Base-by-base conservation (phyloP, 345 rosid species). In the Pistacia integerrima region DNA sequence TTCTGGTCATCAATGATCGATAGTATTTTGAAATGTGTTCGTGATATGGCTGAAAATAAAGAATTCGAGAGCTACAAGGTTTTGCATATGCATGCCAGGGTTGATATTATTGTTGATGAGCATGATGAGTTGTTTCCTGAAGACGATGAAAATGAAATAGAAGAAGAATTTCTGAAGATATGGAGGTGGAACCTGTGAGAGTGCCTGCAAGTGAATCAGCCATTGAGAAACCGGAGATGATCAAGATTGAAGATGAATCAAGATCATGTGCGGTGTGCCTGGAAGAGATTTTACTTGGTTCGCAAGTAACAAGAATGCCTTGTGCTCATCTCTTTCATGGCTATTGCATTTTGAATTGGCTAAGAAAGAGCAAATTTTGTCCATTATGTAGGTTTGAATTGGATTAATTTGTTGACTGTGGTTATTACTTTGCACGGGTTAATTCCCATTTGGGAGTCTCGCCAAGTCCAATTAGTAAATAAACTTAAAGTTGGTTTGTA, bases 321-420 rank as follows among this genome's bases (percentile, higher is more conserved):
- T 74, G 77, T 20, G 22, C 25, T 17, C 74, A 73, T 68, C 20
- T 54, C 11, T 74, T 20, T 54, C 77, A 79, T 30, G 38, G 13
- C 10, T n/a, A 33, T 4, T 74, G 77, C 56, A 38, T 62, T n/a
- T 18, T 51, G 3, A 22, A 72, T 30, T 78, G 81, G 81, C 65
- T 74, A 1, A 9, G 12, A 8, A 68, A 25, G 36, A 67, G 77
- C 58, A 58, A 67, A 6, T 5, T 38, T 3, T 74, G 81, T 36
- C 77, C 81, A 0, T 10, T 78, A 36, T 68, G 81, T 36, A 76
- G 77, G 10, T 62, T 20, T 20, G 33, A 70, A 41, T 41, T 41
- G 46, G 46, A 41, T 41, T 41, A 30, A 30, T 25, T 25, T 25
- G 25, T 25, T 25, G 25, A 25, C 0, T 25, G 25, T 25, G 25